Evolutionary conservation across 371 early-diverging fungal species (phyloP).

Genomic region (Mortierella sp.): DNA sequence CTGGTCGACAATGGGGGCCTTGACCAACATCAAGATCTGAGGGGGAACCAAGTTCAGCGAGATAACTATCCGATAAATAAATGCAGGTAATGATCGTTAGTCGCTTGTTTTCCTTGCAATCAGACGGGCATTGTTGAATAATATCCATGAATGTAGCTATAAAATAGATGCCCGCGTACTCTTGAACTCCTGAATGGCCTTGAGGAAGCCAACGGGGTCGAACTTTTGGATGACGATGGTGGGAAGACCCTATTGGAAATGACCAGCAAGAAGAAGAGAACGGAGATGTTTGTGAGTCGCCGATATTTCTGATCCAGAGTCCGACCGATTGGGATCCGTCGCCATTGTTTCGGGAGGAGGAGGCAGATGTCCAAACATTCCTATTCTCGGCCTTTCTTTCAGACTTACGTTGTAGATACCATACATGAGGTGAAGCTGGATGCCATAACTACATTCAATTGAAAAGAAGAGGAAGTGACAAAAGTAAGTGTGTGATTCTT

Average conservation of each 20-base stretch:
- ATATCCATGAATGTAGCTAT: not conserved
- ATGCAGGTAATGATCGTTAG: not conserved
- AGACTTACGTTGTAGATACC: conserved; percentile 28
- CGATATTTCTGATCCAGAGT: not conserved
- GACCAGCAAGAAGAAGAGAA: not conserved
- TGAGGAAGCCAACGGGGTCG: conserved; percentile 70
- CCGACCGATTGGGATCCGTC: conserved; percentile 10
- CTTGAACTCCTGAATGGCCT: conserved; percentile 65
- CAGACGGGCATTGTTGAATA: not conserved
- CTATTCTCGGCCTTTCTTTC: conserved; percentile 10
- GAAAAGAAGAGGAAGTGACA: conserved; percentile 25
- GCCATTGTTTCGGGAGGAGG: conserved; percentile 60
- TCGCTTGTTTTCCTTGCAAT: not conserved
- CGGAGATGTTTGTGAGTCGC: conserved; percentile 7
- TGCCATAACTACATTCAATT: conserved; percentile 49
- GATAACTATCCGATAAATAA: conserved; percentile 53
- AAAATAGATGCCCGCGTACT: conserved; percentile 18
- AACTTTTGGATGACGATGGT: conserved; percentile 75
- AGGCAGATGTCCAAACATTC: conserved; percentile 22
- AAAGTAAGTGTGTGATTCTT: not conserved
- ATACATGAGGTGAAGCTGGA: conserved; percentile 27
- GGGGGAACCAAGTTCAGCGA: conserved; percentile 83
- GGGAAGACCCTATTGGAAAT: conserved; percentile 31
- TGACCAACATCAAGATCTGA: conserved; percentile 70
- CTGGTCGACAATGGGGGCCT: conserved; percentile 72